phyloP scores from a whole-genome alignment of 192 early-diverging fungal species.

The Backusella mclennaniae region DNA sequence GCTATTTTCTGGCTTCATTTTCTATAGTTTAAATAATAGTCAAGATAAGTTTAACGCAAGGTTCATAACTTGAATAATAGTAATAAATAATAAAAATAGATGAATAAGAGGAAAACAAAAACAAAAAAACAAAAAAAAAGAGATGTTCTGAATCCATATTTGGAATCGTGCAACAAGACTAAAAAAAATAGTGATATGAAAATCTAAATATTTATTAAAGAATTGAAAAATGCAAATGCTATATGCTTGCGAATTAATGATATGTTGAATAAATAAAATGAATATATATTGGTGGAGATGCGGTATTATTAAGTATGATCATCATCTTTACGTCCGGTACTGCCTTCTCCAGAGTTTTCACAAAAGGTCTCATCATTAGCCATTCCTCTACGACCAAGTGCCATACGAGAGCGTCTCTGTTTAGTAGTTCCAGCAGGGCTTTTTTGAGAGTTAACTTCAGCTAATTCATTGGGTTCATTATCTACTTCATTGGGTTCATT shows the following conservation, averaged over 20 bases:
- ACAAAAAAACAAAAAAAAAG: not conserved
- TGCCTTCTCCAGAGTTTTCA: not conserved
- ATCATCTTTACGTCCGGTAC: not conserved
- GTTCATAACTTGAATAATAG: constrained; percentile 2
- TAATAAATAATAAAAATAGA: not conserved
- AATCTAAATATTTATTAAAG: not conserved
- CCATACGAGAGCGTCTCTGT: not conserved
- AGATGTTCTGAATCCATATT: not conserved
- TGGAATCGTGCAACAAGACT: not conserved
- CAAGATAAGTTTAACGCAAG: not conserved
- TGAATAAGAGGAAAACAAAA: not conserved
- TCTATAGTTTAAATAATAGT: not conserved
- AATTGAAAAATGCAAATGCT: not conserved
- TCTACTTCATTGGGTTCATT: not conserved
- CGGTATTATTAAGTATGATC: not conserved
- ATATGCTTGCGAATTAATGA: not conserved
- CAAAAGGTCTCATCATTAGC: not conserved
- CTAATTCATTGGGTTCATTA: not conserved
- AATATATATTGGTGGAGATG: not conserved
- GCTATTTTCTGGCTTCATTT: constrained; percentile 3
- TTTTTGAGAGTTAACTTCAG: not conserved
- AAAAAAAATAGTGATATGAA: not conserved
- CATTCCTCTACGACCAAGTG: not conserved
- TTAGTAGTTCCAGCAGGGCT: not conserved
- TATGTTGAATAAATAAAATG: not conserved